A percentile compares a stretch with the other conserved stretches of the same genome.
phyloP scores from a whole-genome alignment of 768 basidiomycete species.

The Kwoniella sp. region DNA sequence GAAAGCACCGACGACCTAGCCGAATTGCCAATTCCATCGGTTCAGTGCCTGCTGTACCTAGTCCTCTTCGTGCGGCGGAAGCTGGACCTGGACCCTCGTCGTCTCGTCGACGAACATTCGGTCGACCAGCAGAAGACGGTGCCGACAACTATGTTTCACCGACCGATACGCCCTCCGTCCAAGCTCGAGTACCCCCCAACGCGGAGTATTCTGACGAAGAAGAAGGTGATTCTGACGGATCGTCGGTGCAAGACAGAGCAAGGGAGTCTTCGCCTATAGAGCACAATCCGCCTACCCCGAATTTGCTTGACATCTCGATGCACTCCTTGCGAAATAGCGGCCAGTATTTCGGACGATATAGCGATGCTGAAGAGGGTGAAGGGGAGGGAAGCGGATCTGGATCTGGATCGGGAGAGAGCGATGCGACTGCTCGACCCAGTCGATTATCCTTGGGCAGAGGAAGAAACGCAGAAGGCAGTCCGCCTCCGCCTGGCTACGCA shows the following conservation, averaged over 20 bases:
- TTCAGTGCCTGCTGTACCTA: constrained; percentile 37
- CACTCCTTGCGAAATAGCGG: constrained; percentile 50
- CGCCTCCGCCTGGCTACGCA: constrained; percentile 54
- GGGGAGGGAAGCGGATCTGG: constrained; percentile 25
- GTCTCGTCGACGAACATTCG: constrained; percentile 33
- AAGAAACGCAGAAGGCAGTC: constrained; percentile 30
- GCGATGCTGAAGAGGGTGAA: constrained; percentile 26
- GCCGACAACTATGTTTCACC: constrained; percentile 31
- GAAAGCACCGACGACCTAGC: constrained; percentile 3
- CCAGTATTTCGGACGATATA: constrained; percentile 38
- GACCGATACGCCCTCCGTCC: constrained; percentile 36
- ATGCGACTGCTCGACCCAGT: constrained; percentile 39
- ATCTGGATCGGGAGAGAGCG: constrained; percentile 42
- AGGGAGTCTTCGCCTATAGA: constrained; percentile 40
- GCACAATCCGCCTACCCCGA: constrained; percentile 59
- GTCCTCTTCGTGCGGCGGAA: constrained; percentile 35
- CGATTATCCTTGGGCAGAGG: constrained; percentile 10
- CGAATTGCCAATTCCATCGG: constrained; percentile 32
- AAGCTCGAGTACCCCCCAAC: constrained; percentile 20
- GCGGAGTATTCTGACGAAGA: constrained; percentile 13
- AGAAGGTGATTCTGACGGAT: constrained; percentile 24
- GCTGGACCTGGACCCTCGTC: constrained; percentile 44
- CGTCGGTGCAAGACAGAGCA: constrained; percentile 7
- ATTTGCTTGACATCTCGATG: constrained; percentile 58
- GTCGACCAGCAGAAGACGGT: constrained; percentile 5